Evolutionary conservation across 2,329 filamentous ascomycete genomes (phyloP).

Genomic region (Hypoxylon sp.): DNA sequence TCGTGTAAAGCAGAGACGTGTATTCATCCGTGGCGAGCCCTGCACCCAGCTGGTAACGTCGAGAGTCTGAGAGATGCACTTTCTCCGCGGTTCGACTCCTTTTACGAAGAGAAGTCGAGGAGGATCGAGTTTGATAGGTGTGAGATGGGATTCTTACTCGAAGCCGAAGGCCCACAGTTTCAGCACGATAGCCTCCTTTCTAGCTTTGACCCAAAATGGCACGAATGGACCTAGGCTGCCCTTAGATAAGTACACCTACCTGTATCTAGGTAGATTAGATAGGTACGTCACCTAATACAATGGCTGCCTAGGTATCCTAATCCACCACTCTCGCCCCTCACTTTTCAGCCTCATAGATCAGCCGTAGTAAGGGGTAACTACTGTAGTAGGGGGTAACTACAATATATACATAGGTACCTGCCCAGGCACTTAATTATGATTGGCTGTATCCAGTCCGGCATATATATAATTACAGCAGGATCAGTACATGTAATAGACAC

Average conservation of each 20-base stretch:
- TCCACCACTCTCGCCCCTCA: too few species aligned
- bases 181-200: neutral
- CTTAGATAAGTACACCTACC: neutral
- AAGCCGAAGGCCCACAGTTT: slow-evolving; percentile 63
- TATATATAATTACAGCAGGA: too few species aligned
- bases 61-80: slow-evolving; percentile 62
- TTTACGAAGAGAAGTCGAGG: slow-evolving; percentile 58
- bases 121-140: slow-evolving; percentile 64
- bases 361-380: too few species aligned
- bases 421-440: too few species aligned
- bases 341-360: neutral
- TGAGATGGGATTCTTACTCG: slow-evolving; percentile 64
- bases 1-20: slow-evolving; percentile 64
- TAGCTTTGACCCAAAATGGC: slow-evolving; percentile 42
- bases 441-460: too few species aligned
- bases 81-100: slow-evolving; percentile 58
- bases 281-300: neutral
- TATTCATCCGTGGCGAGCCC: slow-evolving; percentile 61
- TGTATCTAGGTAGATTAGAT: neutral
- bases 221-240: slow-evolving; percentile 46
- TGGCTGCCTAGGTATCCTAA: too few species aligned
- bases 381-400: too few species aligned
- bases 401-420: too few species aligned
- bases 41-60: slow-evolving; percentile 63
- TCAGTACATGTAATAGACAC: too few species aligned